A percentile compares a stretch with the other conserved stretches of the same genome.
These are phyloP conservation scores for Cystobasidiopsis lactophilus DNA, from an alignment of 768 basidiomycete genomes.

Conservation along the genomic window DNA sequence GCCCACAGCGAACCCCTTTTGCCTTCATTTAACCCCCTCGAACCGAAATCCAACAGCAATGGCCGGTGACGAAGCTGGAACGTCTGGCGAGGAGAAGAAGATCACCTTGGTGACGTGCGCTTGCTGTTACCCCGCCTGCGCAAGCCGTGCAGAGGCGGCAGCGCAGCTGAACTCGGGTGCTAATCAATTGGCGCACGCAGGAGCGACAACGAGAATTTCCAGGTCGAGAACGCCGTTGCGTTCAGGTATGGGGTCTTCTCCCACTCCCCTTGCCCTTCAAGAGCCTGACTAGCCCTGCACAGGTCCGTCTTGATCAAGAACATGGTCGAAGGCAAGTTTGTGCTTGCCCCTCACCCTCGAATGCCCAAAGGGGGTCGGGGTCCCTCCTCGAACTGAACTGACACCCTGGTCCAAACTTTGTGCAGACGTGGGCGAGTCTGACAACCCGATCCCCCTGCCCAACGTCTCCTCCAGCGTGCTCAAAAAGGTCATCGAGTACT, in stretches of 20 bases:
- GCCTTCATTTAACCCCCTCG: too few relatives aligned
- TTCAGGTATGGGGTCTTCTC: neutral
- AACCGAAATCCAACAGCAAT: too few relatives aligned
- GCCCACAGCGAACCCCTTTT: too few relatives aligned
- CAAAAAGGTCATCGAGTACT: conserved; percentile 81
- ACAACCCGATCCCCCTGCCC: conserved; percentile 59
- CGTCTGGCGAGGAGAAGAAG: too few relatives aligned
- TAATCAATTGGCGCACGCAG: too few relatives aligned
- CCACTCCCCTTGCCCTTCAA: neutral
- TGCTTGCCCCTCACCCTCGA: neutral
- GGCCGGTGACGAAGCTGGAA: too few relatives aligned
- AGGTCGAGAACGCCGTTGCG: conserved; percentile 66
- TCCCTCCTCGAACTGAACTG: neutral
- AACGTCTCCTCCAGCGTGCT: neutral
- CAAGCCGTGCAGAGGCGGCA: too few relatives aligned
- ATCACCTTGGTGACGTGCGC: too few relatives aligned
- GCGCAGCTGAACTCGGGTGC: too few relatives aligned
- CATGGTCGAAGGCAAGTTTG: conserved; percentile 76
- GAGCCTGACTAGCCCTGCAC: neutral
- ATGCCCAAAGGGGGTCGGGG: neutral
- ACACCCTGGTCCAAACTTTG: conserved; percentile 21
- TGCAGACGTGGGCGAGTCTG: conserved; percentile 67
- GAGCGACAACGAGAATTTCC: conserved; percentile 85
- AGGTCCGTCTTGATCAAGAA: conserved; percentile 94
- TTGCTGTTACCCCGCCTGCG: too few relatives aligned